phyloP scores from a whole-genome alignment of 306 rosid species.

The Lathyrus oleraceus region DNA sequence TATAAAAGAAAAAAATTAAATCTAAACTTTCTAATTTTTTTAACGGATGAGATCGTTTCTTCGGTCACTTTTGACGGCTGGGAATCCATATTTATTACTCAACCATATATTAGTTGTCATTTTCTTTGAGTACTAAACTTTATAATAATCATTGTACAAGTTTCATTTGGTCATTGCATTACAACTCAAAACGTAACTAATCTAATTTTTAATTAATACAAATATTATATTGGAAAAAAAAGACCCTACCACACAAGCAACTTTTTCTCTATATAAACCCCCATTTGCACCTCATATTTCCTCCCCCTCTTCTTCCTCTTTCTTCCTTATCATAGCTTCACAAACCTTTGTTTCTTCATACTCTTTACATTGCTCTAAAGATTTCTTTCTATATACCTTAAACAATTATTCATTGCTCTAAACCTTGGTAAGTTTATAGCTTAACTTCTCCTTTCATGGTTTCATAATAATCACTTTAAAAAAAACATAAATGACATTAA shows the following conservation, averaged over 20 bases:
- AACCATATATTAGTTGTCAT: conserved; percentile 39
- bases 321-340: conserved; percentile 30
- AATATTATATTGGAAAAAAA: conserved; percentile 18
- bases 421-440: conserved; percentile 49
- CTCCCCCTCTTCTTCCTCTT: conserved; percentile 52
- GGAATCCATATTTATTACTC: background rate
- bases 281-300: conserved; percentile 37
- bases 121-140: conserved; percentile 31
- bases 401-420: background rate
- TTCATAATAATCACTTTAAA: conserved; percentile 26
- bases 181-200: conserved; percentile 38
- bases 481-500: background rate
- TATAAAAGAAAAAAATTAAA: too few relatives aligned
- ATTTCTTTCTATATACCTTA: conserved; percentile 43
- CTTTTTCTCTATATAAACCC: conserved; percentile 62
- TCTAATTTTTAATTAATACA: conserved; percentile 12
- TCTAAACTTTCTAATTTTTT: background rate
- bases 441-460: conserved; percentile 27
- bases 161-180: conserved; percentile 33
- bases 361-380: conserved; percentile 33
- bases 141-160: conserved; percentile 29
- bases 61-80: background rate
- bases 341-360: conserved; percentile 40
- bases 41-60: background rate
- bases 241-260: conserved; percentile 27